Evolutionary conservation across 2,329 filamentous ascomycete genomes (phyloP).

Genomic region (Colletotrichum caudatum): DNA sequence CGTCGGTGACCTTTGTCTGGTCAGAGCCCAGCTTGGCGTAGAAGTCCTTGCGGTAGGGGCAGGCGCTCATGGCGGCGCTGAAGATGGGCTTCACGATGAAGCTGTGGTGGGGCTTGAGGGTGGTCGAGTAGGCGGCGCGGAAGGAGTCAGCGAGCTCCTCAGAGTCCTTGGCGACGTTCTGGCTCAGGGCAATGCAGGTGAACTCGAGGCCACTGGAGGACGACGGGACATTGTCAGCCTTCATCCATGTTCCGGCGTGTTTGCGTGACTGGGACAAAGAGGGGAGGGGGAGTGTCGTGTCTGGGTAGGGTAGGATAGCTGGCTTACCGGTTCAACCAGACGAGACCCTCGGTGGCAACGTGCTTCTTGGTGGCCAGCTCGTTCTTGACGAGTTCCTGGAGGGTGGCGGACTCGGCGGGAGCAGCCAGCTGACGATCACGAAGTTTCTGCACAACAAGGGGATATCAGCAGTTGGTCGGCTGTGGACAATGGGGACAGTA

Average conservation of each 20-base stretch:
- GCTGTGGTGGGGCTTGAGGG: slow-evolving; percentile 93
- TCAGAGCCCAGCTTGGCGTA: slow-evolving; percentile 86
- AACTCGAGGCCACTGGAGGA: slow-evolving; percentile 86
- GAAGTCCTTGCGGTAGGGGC: slow-evolving; percentile 93
- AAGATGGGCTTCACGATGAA: slow-evolving; percentile 94
- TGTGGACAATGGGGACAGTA: background rate
- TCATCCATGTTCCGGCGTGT: background rate
- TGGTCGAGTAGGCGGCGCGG: slow-evolving; percentile 83
- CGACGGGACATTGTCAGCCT: slow-evolving; percentile 7
- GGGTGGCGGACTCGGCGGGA: slow-evolving; percentile 81
- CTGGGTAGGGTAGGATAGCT: too few relatives aligned
- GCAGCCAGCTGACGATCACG: slow-evolving; percentile 83
- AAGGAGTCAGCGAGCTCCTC: slow-evolving; percentile 90
- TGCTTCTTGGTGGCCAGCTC: slow-evolving; percentile 94
- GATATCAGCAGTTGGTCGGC: background rate
- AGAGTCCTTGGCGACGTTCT: slow-evolving; percentile 75
- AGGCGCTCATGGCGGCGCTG: slow-evolving; percentile 90
- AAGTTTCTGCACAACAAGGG: slow-evolving; percentile 77
- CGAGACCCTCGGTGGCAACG: slow-evolving; percentile 85
- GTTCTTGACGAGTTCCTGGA: slow-evolving; percentile 87
- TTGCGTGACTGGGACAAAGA: too few relatives aligned
- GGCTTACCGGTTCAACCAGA: slow-evolving; percentile 90
- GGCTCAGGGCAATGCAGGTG: slow-evolving; percentile 84
- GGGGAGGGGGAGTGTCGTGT: too few relatives aligned
- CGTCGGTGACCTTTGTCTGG: slow-evolving; percentile 69